These are phyloP conservation scores for Vanilla planifolia DNA, from an alignment of 106 monocot species.

Conservation along the genomic window DNA sequence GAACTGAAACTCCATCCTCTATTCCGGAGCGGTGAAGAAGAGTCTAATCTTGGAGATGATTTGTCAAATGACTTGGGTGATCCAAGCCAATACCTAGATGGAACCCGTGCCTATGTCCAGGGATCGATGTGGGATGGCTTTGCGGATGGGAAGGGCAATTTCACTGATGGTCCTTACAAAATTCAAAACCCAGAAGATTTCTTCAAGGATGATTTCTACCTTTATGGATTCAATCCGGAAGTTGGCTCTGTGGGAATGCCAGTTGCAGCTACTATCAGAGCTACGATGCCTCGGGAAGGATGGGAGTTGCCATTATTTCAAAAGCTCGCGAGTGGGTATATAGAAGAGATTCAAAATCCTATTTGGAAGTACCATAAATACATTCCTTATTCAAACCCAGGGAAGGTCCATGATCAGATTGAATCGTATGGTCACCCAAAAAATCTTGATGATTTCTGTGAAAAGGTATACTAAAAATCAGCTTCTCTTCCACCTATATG, in stretches of 20 bases:
- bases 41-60: constrained; percentile 2
- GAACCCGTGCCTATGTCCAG: constrained; percentile 82
- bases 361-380: constrained; percentile 99
- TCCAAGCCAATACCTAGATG: constrained; percentile 91
- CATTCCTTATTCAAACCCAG: constrained; percentile 86
- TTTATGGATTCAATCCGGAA: constrained; percentile 93
- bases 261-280: constrained; percentile 85
- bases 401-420: constrained; percentile 92
- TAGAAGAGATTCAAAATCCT: constrained; percentile 84
- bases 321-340: constrained; percentile 46
- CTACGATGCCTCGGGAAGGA: constrained; percentile 92
- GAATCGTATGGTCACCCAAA: constrained; percentile 65
- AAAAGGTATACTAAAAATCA: constrained; percentile 47
- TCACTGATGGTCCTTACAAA: constrained; percentile 92
- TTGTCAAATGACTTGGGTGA: constrained; percentile 36
- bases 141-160: constrained; percentile 88
- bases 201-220: constrained; percentile 75
- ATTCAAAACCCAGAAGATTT: constrained; percentile 94
- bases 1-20: constrained; percentile 76
- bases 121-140: constrained; percentile 99
- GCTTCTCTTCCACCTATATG: not conserved
- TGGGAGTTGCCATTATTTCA: constrained; percentile 76
- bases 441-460: constrained; percentile 91
- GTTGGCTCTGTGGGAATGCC: constrained; percentile 94
- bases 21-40: constrained; percentile 18